Evolutionary conservation across 139 green algal species (phyloP), one percentile per base, ranked within the genome.

Genomic region (Micromonas pusilla): DNA sequence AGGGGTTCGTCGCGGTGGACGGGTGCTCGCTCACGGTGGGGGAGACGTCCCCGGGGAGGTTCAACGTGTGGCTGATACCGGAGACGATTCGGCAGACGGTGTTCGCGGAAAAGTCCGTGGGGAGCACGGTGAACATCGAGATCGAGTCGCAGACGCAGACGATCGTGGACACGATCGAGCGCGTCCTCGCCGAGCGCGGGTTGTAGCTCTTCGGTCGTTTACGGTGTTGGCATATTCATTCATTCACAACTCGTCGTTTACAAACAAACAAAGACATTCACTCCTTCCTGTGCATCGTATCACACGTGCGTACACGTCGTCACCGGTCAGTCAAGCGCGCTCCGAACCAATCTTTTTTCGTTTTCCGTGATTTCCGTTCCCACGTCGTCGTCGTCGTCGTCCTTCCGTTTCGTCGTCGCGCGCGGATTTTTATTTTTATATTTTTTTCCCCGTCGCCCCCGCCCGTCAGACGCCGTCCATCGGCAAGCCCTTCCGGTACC

Each of bases 1-100:
- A 98, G 81, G 93, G 93, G 39, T 98, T 93, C 85, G 87, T 98
- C 34, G 86, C 90, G 2, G 87, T 98, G n/a, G 91, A 98, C 77
- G 94, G 94, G 6, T 92, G 87, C 87, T 94, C 87, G 79, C 81
- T 98, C 20, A 98, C 94, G 2, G 88, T 95, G 1, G 86, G 86
- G 0, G 85, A 91, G 64, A 60, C 39, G 26, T 62, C 70, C 2
- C 73, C 80, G 52, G 81, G 73, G 67, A 9, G 21, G 31, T 98
- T 98, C 84, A 88, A 52, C 26, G 89, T 97, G 0, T 97, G 97
- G 85, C 86, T 98, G 9, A 98, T 98, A 64, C 94, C 94, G 23
- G 94, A 98, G 77, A 98, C 94, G 0, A 70, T 97, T 32, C 57
- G 89, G 1, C 63, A 36, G 20, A 82, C 70, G 77, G 63, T 52